Base-by-base conservation (phyloP, 2,329 filamentous ascomycete species). In the Ophiostoma sp. region DNA sequence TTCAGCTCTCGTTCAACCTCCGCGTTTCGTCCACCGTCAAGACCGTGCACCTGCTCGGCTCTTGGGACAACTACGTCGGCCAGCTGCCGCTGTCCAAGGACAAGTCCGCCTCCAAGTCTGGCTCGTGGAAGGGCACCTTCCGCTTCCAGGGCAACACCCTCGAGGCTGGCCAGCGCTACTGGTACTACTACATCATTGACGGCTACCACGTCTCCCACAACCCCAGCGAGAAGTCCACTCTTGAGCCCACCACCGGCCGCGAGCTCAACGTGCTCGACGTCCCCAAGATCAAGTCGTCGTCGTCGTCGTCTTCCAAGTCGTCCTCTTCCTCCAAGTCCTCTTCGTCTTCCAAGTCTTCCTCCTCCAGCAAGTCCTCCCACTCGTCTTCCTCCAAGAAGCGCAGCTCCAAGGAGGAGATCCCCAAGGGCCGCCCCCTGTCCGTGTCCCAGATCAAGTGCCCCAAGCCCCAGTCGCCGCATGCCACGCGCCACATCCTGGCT, bases 101-200 rank as follows among this genome's bases (percentile, higher is more conserved):
- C 80, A 88, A 87, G 82, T 81, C 84, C 76, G 86, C 89, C 65
- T 89, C 89, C 81, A 97, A 97, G 84, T 87, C 90, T 69, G 93
- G 93, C 77, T 90, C 90, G 74, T 98, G 94, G 93, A 91, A 93
- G 79, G 95, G 94, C 77, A 96, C 92, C 76, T 97, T 99, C 85
- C 90, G 92, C 82, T 97, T 99, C 83, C 91, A 95, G 81, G 90
- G 89, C 78, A 82, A 87, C 71, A 94, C 92, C 70, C 86, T 98
- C 75, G 89, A 94, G 83, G 84, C 92, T 75, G 93, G 94, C 78
- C 88, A 92, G 78, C 89, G 94, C 78, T 98, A 98, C 88, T 99
- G 95, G 95, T 99, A 98, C 89, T 99, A 99, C 88, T 99, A 97
- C 86, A 97, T 98, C 88, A 95, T 98, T 80, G 95, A 99, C 79